Percentiles rank a stretch among this genome's conserved stretches.
Evolutionary conservation across 495 filamentous ascomycete species (phyloP).

Genomic region (Xylaria longipes): DNA sequence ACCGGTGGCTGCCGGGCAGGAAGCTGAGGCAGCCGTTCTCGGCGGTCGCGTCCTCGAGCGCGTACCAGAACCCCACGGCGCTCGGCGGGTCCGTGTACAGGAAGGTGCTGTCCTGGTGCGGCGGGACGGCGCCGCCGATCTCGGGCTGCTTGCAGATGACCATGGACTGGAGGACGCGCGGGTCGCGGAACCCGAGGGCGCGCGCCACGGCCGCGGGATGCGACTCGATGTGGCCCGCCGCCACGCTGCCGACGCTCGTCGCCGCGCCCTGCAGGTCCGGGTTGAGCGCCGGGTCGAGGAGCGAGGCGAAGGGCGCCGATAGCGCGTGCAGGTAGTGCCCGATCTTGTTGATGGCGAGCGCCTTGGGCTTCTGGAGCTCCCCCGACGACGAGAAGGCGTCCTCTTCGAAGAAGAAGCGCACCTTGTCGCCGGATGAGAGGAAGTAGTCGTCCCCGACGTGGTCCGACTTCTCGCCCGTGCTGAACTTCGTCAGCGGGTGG

Average conservation of each 20-base stretch:
- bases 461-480: conserved; percentile 70
- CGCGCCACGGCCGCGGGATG: conserved; percentile 68
- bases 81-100: conserved; percentile 89
- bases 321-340: conserved; percentile 86
- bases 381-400: conserved; percentile 70
- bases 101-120: conserved; percentile 92
- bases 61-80: conserved; percentile 95
- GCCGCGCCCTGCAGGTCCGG: conserved; percentile 36
- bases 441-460: conserved; percentile 98
- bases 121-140: conserved; percentile 85
- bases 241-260: conserved; percentile 18
- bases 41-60: conserved; percentile 84
- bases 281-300: conserved; percentile 60
- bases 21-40: conserved; percentile 91
- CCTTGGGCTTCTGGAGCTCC: conserved; percentile 73
- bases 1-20: conserved; percentile 76
- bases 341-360: conserved; percentile 92
- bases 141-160: conserved; percentile 97
- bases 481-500: conserved; percentile 93
- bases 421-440: conserved; percentile 82
- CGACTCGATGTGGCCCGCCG: conserved; percentile 30
- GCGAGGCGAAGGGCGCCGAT: conserved; percentile 70
- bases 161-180: conserved; percentile 85
- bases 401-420: conserved; percentile 97
- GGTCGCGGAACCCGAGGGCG: conserved; percentile 74